Evolutionary conservation across 768 basidiomycete genomes (phyloP), one percentile per base, ranked within the genome.

Genomic region (Trametopsis cervina): DNA sequence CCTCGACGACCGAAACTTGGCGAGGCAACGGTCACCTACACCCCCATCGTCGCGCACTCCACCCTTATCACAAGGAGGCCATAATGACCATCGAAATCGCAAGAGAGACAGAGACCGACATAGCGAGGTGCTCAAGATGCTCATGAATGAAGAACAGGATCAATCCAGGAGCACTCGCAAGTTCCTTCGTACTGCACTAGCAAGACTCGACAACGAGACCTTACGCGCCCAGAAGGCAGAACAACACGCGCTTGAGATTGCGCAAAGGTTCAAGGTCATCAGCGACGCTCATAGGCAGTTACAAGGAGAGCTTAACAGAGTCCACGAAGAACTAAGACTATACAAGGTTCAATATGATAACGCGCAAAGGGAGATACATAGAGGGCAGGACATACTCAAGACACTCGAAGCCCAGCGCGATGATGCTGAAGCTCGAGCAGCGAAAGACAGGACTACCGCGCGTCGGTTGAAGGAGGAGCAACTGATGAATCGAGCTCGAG

Each of bases 311-410:
- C 53, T 62, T 0, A 60, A 65, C 11, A 60, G 67, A 27, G 60
- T 64, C 2, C 59, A 60, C 37, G 71, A 75, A 53, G 74, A 76
- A 51, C 61, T 77, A 29, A 66, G 64, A 42, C 47, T 72, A 51
- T 74, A 76, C 61, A 72, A 73, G 55, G 44, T 69, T 5, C 70
- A 76, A 50, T 63, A 71, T 42, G 68, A 71, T 15, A 71, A 64
- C 50, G 73, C 73, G 0, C 70, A 73, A 51, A 61, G 63, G 24
- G 72, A 76, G 51, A 69, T 77, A 22, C 58, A 61, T 37, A 64
- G 69, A 1, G 73, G 70, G 0, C 69, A 73, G 43, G 66, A 67
- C 21, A 63, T 73, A 33, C 64, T 76, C 26, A 66, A 69, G 58
- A 66, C 69, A 42, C 61, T 72, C 23, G 69, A 72, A 40, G 58